A percentile compares a stretch with the other conserved stretches of the same genome.
Evolutionary conservation across 768 basidiomycete species (phyloP).

Genomic region (Trametes sanguinea): DNA sequence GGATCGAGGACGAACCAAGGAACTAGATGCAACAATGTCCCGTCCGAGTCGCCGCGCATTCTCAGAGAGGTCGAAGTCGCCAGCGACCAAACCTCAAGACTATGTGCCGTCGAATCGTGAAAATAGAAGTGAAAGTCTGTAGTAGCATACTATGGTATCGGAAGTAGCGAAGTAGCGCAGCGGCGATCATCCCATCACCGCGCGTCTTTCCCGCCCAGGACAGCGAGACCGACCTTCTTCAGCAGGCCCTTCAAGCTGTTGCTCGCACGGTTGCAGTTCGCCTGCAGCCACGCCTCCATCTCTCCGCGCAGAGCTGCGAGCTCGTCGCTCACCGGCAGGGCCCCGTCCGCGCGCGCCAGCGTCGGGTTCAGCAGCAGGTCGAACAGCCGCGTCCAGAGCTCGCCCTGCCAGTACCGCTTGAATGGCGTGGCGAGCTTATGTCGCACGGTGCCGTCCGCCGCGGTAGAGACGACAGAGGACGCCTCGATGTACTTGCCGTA

Average conservation of each 20-base stretch:
- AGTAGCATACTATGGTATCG: no score
- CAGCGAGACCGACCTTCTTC: conserved; percentile 75
- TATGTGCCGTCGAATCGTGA: no score
- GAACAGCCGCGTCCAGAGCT: conserved; percentile 83
- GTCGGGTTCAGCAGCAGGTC: conserved; percentile 84
- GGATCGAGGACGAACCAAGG: no score
- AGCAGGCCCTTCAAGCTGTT: conserved; percentile 78
- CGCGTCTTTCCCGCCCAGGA: conserved; percentile 35
- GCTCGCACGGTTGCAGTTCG: conserved; percentile 84
- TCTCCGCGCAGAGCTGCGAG: conserved; percentile 64
- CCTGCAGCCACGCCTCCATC: conserved; percentile 87
- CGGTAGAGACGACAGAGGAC: conserved; percentile 47
- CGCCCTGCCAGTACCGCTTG: conserved; percentile 94
- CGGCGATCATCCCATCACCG: neutral
- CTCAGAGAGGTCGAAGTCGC: no score
- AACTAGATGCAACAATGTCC: no score
- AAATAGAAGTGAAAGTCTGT: no score
- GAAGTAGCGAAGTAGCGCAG: neutral
- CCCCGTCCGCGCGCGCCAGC: conserved; percentile 52
- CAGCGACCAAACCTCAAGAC: no score
- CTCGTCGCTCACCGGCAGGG: conserved; percentile 73
- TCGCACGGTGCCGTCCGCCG: conserved; percentile 35
- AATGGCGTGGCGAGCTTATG: conserved; percentile 77
- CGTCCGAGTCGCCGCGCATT: no score
- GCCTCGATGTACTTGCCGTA: conserved; percentile 95